Conservation (phyloP, 2,329 filamentous ascomycete genomes). For the Penicillium sp. region DNA sequence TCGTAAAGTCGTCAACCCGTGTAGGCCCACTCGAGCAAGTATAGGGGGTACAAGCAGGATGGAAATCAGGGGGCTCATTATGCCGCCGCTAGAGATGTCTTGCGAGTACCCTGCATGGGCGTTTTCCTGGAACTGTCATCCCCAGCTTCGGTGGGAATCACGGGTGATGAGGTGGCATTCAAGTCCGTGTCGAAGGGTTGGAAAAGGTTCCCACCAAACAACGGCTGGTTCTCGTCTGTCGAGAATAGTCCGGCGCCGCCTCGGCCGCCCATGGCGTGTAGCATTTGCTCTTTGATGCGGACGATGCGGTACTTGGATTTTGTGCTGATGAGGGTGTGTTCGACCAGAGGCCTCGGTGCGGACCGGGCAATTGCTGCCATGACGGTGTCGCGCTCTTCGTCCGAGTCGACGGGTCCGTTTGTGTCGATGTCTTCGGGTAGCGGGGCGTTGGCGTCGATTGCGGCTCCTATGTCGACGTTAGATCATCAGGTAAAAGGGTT, state of each 20-base stretch:
- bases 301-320: slow-evolving; percentile 62
- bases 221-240: slow-evolving; percentile 34
- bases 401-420: slow-evolving; percentile 82
- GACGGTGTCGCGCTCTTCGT: slow-evolving; percentile 88
- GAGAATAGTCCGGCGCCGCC: slow-evolving; percentile 51
- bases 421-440: slow-evolving; percentile 82
- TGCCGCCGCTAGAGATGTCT: slow-evolving; percentile 17
- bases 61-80: not conserved
- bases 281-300: slow-evolving; percentile 65
- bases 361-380: slow-evolving; percentile 78
- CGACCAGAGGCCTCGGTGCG: slow-evolving; percentile 75
- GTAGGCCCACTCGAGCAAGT: not conserved
- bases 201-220: slow-evolving; percentile 38
- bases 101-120: slow-evolving; percentile 21
- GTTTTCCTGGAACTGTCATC: slow-evolving; percentile 30
- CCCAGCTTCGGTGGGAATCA: slow-evolving; percentile 21
- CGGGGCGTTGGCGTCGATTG: slow-evolving; percentile 90
- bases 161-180: slow-evolving; percentile 23
- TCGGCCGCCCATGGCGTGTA: slow-evolving; percentile 58
- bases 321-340: slow-evolving; percentile 57
- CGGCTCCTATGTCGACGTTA: slow-evolving; percentile 67
- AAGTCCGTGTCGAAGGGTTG: slow-evolving; percentile 31
- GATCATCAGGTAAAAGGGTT: slow-evolving; percentile 12
- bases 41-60: not conserved
- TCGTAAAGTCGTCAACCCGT: slow-evolving; percentile 28